Conservation (phyloP, 352 stramenopile species). For the Phytophthora chlamydospora region DNA sequence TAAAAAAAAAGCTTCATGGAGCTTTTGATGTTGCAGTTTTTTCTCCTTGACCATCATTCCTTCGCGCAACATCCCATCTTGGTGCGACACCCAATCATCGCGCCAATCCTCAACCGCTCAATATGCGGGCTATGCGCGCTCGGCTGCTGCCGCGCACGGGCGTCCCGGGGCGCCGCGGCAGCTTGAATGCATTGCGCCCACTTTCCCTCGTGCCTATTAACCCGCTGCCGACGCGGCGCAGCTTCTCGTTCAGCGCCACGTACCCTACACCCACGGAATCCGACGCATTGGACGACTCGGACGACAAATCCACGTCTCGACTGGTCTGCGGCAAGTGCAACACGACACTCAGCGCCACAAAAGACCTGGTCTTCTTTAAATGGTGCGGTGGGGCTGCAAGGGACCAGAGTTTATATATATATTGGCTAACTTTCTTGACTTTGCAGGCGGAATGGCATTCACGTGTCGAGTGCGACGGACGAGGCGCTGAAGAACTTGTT, state of each 20-base stretch:
- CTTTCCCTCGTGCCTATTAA: constrained; percentile 6
- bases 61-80: constrained; percentile 30
- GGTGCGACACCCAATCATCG: constrained; percentile 13
- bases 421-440: neutral
- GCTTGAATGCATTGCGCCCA: constrained; percentile 15
- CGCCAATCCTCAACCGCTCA: constrained; percentile 21
- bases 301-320: constrained; percentile 53
- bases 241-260: constrained; percentile 57
- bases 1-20: constrained; percentile 10
- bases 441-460: constrained; percentile 68
- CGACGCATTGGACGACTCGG: constrained; percentile 41
- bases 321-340: constrained; percentile 79
- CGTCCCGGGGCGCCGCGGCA: constrained; percentile 8
- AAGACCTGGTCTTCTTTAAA: constrained; percentile 80
- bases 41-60: constrained; percentile 10
- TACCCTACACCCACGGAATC: constrained; percentile 66
- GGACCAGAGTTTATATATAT: neutral
- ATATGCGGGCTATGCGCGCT: constrained; percentile 23
- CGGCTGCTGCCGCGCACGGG: constrained; percentile 21
- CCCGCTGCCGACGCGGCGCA: constrained; percentile 13
- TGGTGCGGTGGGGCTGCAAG: constrained; percentile 53
- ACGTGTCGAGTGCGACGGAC: constrained; percentile 72
- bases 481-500: constrained; percentile 63
- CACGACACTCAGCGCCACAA: constrained; percentile 59
- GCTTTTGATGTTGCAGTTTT: neutral